Conservation (phyloP, 2,329 filamentous ascomycete species). For the Diaporthe sp. region DNA sequence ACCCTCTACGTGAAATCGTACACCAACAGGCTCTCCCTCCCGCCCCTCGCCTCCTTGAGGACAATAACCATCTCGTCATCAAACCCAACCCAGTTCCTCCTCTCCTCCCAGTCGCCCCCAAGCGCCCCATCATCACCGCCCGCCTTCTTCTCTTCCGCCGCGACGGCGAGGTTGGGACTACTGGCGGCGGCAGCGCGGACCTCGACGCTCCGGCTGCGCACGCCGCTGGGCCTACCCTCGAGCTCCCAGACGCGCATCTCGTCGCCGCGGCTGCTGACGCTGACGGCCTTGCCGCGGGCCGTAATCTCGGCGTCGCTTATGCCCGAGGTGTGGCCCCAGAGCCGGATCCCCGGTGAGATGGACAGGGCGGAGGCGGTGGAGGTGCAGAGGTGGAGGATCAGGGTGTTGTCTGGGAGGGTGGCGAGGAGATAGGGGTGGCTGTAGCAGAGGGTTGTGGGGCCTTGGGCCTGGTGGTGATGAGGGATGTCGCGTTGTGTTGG, state of each 20-base stretch:
- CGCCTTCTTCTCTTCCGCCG: background rate
- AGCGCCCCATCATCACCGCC: slow-evolving; percentile 4
- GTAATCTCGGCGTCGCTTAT: slow-evolving; percentile 90
- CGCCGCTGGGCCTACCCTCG: slow-evolving; percentile 70
- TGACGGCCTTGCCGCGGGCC: slow-evolving; percentile 87
- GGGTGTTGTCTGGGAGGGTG: slow-evolving; percentile 87
- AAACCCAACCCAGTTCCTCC: slow-evolving; percentile 81
- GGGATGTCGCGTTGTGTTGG: background rate
- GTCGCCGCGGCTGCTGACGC: slow-evolving; percentile 84
- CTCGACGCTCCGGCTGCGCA: slow-evolving; percentile 61
- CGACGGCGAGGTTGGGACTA: background rate
- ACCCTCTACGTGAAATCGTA: slow-evolving; percentile 82
- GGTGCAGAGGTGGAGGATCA: slow-evolving; percentile 84
- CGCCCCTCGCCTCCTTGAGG: slow-evolving; percentile 76
- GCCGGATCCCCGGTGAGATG: slow-evolving; percentile 79
- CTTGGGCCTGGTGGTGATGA: slow-evolving; percentile 45
- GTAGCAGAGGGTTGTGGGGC: slow-evolving; percentile 76
- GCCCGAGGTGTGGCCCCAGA: slow-evolving; percentile 94
- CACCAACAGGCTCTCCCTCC: slow-evolving; percentile 80
- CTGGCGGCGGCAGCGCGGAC: slow-evolving; percentile 55
- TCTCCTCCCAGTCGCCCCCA: slow-evolving; percentile 55
- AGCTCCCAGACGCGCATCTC: slow-evolving; percentile 91
- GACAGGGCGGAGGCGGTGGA: slow-evolving; percentile 76
- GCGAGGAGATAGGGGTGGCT: slow-evolving; percentile 87
- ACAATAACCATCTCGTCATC: slow-evolving; percentile 94